Evolutionary conservation across 345 rosid species (phyloP).

Genomic region (Isatis tinctoria): DNA sequence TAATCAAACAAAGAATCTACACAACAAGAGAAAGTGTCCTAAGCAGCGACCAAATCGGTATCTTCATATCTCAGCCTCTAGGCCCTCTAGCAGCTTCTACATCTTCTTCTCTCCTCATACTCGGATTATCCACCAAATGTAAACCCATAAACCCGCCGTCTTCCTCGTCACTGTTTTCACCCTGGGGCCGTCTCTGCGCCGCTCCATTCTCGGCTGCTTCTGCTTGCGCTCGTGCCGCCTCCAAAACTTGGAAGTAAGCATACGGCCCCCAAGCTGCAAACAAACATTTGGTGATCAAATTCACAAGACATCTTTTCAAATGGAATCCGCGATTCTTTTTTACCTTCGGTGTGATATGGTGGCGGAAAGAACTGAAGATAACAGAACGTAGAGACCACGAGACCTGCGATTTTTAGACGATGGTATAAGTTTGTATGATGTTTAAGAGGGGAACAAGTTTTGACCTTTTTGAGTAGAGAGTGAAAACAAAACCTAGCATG

Average conservation of each 20-base stretch:
- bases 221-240: constrained; percentile 27
- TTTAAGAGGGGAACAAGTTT: background rate
- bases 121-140: constrained; percentile 35
- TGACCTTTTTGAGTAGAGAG: constrained; percentile 9
- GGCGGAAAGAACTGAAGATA: constrained; percentile 77
- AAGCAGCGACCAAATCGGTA: background rate
- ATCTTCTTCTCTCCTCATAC: constrained; percentile 36
- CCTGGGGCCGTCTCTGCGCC: constrained; percentile 10
- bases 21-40: constrained; percentile 12
- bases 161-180: constrained; percentile 27
- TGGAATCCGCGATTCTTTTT: background rate
- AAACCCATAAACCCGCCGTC: constrained; percentile 40
- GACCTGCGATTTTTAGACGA: constrained; percentile 38
- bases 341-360: constrained; percentile 57
- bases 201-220: constrained; percentile 22
- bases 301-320: background rate
- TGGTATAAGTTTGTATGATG: background rate
- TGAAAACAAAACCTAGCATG: constrained; percentile 47
- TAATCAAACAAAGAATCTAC: constrained; percentile 4
- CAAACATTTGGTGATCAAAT: background rate
- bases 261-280: constrained; percentile 67
- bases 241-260: constrained; percentile 57
- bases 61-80: constrained; percentile 21
- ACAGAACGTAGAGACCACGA: constrained; percentile 51
- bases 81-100: constrained; percentile 35